Evolutionary conservation across 352 stramenopile species (phyloP).

Genomic region (Albugo candida): DNA sequence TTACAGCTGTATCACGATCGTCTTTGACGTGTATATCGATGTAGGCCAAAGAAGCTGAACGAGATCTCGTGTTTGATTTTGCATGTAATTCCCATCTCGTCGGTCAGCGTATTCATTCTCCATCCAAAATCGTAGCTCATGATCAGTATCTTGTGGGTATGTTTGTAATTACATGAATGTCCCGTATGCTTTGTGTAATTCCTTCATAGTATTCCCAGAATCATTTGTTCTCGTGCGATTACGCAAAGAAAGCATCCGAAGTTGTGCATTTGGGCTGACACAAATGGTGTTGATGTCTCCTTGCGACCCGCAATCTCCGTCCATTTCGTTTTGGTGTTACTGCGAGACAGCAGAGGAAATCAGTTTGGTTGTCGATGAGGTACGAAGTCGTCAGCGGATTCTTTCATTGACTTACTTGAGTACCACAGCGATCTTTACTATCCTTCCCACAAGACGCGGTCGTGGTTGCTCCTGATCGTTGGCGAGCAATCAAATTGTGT

Average conservation of each 20-base stretch:
- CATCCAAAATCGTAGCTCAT: conserved; percentile 24
- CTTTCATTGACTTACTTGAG: background rate
- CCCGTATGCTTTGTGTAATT: background rate
- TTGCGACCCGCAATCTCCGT: background rate
- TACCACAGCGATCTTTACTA: conserved; percentile 20
- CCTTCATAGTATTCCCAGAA: conserved; percentile 40
- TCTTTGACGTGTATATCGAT: background rate
- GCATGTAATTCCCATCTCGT: background rate
- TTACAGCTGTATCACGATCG: background rate
- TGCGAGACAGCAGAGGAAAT: conserved; percentile 71
- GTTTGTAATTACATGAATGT: background rate
- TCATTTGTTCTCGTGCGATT: conserved; percentile 56
- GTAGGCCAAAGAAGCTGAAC: conserved; percentile 37
- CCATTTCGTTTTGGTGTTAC: conserved; percentile 59
- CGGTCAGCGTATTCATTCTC: conserved; percentile 1
- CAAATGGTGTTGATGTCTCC: conserved; percentile 46
- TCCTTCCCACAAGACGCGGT: conserved; percentile 52
- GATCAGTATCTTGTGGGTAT: conserved; percentile 55
- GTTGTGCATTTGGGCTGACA: conserved; percentile 62
- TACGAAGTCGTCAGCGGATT: background rate
- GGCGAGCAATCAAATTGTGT: conserved; percentile 70
- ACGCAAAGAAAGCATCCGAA: conserved; percentile 45
- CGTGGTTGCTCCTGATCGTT: conserved; percentile 68
- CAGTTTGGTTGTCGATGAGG: conserved; percentile 57
- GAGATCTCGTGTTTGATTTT: conserved; percentile 6